Base-by-base conservation (phyloP, 202 grass and related monocot genomes). In the Hordeum pubiflorum region DNA sequence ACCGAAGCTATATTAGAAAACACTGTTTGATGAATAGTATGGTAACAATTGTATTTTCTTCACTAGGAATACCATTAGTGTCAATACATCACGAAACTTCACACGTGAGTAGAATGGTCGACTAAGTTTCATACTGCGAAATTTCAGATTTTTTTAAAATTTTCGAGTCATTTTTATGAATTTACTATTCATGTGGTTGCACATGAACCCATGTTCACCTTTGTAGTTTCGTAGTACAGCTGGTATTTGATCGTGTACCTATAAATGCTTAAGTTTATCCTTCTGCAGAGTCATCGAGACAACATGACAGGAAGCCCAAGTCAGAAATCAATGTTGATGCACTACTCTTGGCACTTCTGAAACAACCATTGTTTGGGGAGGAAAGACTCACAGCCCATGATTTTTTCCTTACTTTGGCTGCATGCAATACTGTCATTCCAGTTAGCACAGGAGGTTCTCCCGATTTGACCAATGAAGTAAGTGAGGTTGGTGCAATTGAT, bases 391-490 rank as follows among this genome's bases (percentile, higher is more conserved):
- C 92, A 69, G 89, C 92, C 68, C 92, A 99, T 82, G 88, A 99
- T 75, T 99, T 99, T 85, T 99, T 99, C 55, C 92, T 99, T 70
- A 99, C 96, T 73, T 78, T 99, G 78, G 89, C 96, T 85, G 96
- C 96, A 54, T 99, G 96, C 83, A 99, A 99, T 74, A 96, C 96
- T 64, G 96, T 99, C 54, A 91, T 99, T 81, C 96, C 96, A 86
- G 92, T 99, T 69, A 87, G 79, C 77, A 83, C 76, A 39, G 78
- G 67, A 72, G 77, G 6, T 85, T 81, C 67, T 79, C 50, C 63
- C 0, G 38, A 82, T 62, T 85, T 73, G 54, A 37, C 63, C 23
- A 81, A 66, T 10, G 82, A 86, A 82, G 67, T 83, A 69, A 74
- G 77, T 83, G 86, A 83, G 79, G 85, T 58, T 78, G 82, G 76